Conservation (phyloP, 495 filamentous ascomycete species). For the Pseudevernia furfuracea region DNA sequence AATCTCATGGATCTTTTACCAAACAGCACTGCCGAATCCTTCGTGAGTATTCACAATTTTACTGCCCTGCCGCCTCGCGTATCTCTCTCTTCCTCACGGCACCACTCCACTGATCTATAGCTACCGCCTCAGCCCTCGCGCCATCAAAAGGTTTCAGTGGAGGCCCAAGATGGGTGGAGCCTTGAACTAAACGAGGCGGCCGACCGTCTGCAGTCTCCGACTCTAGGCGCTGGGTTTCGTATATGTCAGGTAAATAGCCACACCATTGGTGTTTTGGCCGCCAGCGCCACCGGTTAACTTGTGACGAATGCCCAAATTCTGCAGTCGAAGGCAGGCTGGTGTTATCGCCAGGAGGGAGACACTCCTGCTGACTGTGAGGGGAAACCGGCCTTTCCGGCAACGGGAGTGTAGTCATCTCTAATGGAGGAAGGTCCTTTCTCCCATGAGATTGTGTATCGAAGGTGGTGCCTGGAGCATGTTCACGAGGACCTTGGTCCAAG, state of each 20-base stretch:
- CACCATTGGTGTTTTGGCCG: neutral
- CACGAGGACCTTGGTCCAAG: neutral
- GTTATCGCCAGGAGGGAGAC: fast-evolving
- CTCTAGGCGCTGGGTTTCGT: neutral
- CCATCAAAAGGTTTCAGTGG: slow-evolving; percentile 10
- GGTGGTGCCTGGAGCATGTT: neutral
- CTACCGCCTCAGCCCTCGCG: neutral
- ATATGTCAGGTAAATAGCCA: neutral
- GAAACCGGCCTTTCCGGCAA: neutral
- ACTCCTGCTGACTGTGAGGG: neutral
- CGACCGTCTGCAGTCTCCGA: neutral
- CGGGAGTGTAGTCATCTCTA: neutral
- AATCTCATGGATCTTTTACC: neutral
- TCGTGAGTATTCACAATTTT: neutral
- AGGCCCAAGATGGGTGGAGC: slow-evolving; percentile 1
- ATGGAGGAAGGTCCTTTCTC: neutral
- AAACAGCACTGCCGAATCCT: neutral
- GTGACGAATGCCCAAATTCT: neutral
- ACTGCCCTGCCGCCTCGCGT: neutral
- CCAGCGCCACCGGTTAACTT: neutral
- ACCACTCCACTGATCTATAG: neutral
- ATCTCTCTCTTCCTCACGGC: neutral
- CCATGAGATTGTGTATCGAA: neutral
- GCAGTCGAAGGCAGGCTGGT: neutral
- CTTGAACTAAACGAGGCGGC: neutral